Evolutionary conservation across 371 early-diverging fungal species (phyloP), one percentile per base, ranked within the genome.

Genomic region (Coemansia sp.): DNA sequence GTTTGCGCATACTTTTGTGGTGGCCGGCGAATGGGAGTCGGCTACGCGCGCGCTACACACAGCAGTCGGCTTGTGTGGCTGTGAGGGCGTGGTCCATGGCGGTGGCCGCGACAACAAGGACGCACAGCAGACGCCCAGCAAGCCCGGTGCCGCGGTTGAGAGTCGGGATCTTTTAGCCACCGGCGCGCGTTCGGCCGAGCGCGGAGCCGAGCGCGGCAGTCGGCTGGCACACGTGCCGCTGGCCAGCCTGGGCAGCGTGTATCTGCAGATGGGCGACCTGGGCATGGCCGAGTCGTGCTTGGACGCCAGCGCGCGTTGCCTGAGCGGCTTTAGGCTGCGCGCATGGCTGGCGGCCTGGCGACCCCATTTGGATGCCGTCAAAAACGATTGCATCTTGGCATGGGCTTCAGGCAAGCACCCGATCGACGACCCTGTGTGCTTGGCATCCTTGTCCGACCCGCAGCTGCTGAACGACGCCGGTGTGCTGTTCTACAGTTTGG

Each of bases 11-110:
- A 76, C 76, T 3, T 76, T 76, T 51, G 39, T 75, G 2, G 38
- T 76, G n/a, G 47, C 76, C 1, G 64, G 76, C 43, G 76, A 76
- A 32, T 76, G 76, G 76, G 76, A 76, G 59, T 63, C 76, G 4
- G 76, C 76, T 7, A 75, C 68, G 4, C 72, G 74, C 11, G 76
- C 76, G 2, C 30, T 76, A 55, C 74, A 76, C 62, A 76, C 74
- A 0, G 76, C 76, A 0, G 76, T 75, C 1, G 74, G 76, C 11
- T 41, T 76, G 14, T 75, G 75, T 42, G 75, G 75, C 6, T 75
- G 72, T 57, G 75, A 75, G 43, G 67, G 59, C 13, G 45, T 75
- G 20, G 50, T 75, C 13, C 68, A 73, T 32, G 60, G 55, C 7
- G 67, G 76, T 10, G 76, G 68, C 10, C 65, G 61, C 20, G 71